These are phyloP conservation scores for Sclerospora graminicola DNA, from an alignment of 352 stramenopile genomes.

Conservation along the genomic window DNA sequence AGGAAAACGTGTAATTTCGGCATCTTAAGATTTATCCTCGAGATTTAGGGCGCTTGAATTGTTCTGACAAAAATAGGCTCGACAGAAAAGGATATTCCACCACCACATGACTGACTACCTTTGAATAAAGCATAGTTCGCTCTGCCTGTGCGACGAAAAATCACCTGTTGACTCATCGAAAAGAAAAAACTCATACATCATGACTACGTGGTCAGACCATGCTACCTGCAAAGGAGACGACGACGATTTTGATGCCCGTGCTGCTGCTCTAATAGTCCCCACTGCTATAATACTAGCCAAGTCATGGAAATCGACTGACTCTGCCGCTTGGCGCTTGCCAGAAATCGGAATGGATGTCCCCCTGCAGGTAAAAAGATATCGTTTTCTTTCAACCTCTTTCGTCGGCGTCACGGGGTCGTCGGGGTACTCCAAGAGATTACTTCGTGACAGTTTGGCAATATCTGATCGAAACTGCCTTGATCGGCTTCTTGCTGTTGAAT, in stretches of 20 bases:
- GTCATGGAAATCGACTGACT: conserved; percentile 43
- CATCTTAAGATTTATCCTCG: too few species aligned
- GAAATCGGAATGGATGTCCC: conserved; percentile 1
- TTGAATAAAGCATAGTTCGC: too few species aligned
- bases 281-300: conserved; percentile 31
- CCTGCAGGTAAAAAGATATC: conserved; percentile 5
- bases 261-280: conserved; percentile 17
- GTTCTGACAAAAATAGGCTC: too few species aligned
- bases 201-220: too few species aligned
- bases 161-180: too few species aligned
- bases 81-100: too few species aligned
- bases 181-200: too few species aligned
- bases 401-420: conserved; percentile 15
- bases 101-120: too few species aligned
- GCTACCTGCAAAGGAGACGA: conserved; percentile 12
- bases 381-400: conserved; percentile 13
- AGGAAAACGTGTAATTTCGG: too few species aligned
- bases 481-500: conserved; percentile 77
- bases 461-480: conserved; percentile 54
- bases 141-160: too few species aligned
- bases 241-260: conserved; percentile 3
- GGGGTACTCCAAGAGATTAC: conserved; percentile 66
- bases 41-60: too few species aligned
- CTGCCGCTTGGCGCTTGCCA: conserved; percentile 18
- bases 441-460: conserved; percentile 55